A percentile compares a stretch with the other conserved stretches of the same genome.
These are phyloP conservation scores for Batkoa obscura DNA, from an alignment of 371 early-diverging fungal genomes.

Conservation along the genomic window DNA sequence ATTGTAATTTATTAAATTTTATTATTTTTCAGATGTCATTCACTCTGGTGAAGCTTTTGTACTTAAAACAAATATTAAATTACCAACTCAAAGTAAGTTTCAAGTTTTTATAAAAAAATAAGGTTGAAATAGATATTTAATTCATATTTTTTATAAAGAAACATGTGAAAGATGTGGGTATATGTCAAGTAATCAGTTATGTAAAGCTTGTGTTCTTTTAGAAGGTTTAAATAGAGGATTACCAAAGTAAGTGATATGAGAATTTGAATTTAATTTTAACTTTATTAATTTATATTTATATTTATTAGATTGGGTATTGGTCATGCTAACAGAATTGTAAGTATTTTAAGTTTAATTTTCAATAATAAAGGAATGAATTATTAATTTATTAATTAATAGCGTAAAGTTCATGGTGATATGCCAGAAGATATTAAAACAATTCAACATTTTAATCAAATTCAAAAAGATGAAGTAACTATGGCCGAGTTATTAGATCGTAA, in stretches of 20 bases:
- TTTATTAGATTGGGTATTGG: neutral
- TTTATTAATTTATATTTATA: neutral
- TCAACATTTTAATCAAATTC: constrained; percentile 6
- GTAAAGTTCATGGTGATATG: constrained; percentile 12
- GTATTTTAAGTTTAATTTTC: constrained; percentile 22
- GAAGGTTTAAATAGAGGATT: constrained; percentile 84
- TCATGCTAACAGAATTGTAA: neutral
- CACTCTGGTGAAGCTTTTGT: constrained; percentile 84
- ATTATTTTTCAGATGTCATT: constrained; percentile 52
- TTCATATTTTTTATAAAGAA: constrained; percentile 9
- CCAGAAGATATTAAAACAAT: constrained; percentile 8
- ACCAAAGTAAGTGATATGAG: constrained; percentile 26
- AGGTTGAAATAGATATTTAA: neutral
- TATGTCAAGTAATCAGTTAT: constrained; percentile 74
- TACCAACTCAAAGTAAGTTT: constrained; percentile 30
- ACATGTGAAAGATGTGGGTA: constrained; percentile 85
- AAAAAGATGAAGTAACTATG: neutral
- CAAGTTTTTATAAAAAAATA: too few species aligned
- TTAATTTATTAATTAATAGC: constrained; percentile 4
- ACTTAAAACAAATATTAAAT: constrained; percentile 40
- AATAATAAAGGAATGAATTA: constrained; percentile 16
- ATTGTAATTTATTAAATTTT: too few species aligned
- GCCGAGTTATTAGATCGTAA: neutral
- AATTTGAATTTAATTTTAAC: neutral
- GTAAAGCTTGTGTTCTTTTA: constrained; percentile 86